Evolutionary conservation across 352 stramenopile species (phyloP), one percentile per base, ranked within the genome.

Genomic region (Peronospora belbahrii): DNA sequence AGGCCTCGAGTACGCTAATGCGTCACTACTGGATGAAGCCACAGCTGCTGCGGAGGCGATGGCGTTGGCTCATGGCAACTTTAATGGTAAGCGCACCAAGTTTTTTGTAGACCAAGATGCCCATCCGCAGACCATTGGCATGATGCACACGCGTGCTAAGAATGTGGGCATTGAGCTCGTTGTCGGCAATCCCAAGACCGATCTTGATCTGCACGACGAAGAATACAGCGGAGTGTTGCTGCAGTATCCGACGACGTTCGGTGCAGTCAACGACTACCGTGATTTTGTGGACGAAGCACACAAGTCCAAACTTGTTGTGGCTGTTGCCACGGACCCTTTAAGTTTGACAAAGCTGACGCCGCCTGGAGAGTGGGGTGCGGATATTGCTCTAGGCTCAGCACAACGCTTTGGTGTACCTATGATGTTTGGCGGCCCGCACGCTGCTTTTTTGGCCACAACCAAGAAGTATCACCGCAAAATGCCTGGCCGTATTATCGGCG

Each of bases 201-300:
- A 97, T 48, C 65, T 97, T 34, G 76, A 80, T 10, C 59, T 88
- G 6, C 71, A 63, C 14, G 82, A 97, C 34, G 83, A 97, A 42
- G 67, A 88, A 35, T 98, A 86, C 63, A 98, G 92, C 63, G 97
- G 97, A 45, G 90, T 97, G 30, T 73, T 99, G 27, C 69, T 99
- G 18, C 97, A 99, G 73, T 99, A 99, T 74, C 97, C 97, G 22
- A 98, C 97, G 67, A 99, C 95, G 8, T 98, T 98, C 50, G 97
- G 97, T 14, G 73, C 80, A 0, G 68, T 99, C 5, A 67, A 73
- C 47, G 90, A 95, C 50, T 98, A 98, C 64, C 70, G 82, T 20
- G 62, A 70, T n/a, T 97, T 98, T 43, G 85, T 96, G 7, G 57
- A 75, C 10, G 58, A 67, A 17, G 93, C 89, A 4, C 85, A 98